These are phyloP conservation scores for Saturnispora ahearnii DNA, from an alignment of 805 yeast species.

Conservation along the genomic window DNA sequence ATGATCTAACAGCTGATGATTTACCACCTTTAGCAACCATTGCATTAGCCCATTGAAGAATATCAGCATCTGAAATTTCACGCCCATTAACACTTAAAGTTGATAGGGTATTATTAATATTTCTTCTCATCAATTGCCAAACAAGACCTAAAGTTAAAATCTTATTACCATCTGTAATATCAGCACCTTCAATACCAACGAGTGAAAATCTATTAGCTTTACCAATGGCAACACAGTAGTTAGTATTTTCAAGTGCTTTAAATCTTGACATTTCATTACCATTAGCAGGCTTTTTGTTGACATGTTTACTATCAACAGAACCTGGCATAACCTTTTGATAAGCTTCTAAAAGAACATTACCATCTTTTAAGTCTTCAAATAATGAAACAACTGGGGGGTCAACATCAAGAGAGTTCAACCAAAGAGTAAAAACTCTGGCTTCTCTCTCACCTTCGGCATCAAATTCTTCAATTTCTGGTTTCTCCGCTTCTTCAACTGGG, in stretches of 20 bases:
- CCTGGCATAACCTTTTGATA: constrained; percentile 95
- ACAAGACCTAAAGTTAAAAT: constrained; percentile 85
- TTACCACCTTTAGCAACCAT: constrained; percentile 84
- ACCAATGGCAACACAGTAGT: constrained; percentile 95
- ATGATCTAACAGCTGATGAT: constrained; percentile 61
- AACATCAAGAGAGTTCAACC: constrained; percentile 95
- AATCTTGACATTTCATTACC: constrained; percentile 78
- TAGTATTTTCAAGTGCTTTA: constrained; percentile 95
- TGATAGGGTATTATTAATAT: constrained; percentile 76
- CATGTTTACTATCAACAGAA: constrained; percentile 64
- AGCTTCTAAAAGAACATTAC: constrained; percentile 80
- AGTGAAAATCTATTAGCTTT: constrained; percentile 85
- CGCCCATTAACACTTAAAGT: constrained; percentile 63
- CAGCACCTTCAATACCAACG: constrained; percentile 97
- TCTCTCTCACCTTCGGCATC: constrained; percentile 99
- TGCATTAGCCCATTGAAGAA: constrained; percentile 87
- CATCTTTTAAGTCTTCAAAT: constrained; percentile 93
- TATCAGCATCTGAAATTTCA: constrained; percentile 75
- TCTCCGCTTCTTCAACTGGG: constrained; percentile 85
- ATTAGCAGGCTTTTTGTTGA: constrained; percentile 73
- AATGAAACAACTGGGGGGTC: constrained; percentile 87
- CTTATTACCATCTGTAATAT: constrained; percentile 88
- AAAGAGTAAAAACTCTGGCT: constrained; percentile 94
- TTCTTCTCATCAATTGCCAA: constrained; percentile 98
- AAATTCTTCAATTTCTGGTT: constrained; percentile 91